Base-by-base conservation (phyloP, 768 basidiomycete species). In the Tricholoma bakamatsutake region DNA sequence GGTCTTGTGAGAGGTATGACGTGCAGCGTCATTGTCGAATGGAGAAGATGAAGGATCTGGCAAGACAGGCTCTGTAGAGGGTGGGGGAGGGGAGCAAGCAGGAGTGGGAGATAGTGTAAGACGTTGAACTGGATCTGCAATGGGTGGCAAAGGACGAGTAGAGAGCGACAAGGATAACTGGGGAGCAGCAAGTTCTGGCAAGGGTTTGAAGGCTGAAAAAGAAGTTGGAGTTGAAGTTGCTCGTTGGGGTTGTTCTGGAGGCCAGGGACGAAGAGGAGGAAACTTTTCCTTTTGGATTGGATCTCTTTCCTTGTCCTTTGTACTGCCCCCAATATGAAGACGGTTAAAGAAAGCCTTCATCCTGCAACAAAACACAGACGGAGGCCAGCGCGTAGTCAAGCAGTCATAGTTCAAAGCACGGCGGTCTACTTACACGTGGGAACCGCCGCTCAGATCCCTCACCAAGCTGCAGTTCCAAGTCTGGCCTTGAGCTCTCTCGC, bases 281-380 rank as follows among this genome's bases (percentile, higher is more conserved):
- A 87, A 80, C 71, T 85, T 86, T 73, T 86, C 84, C 71, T 80
- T 84, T 21, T 69, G 64, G 66, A 62, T 33, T 57, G 48, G 53
- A 60, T 64, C 81, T 64, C 76, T 81, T 64, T 85, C 82, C 71
- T 82, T 88, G 64, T 87, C 81, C 70, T 84, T 87, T 65, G 77
- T 71, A 61, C 79, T 80, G 51, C 78, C 79, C 54, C 82, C 81
- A 63, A 84, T 71, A 66, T 89, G 88, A 62, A 92, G 74, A 66
- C 89, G 82, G 67, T 81, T 80, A 70, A 92, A 81, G 63, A 92
- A 87, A 43, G 90, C 90, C 79, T 90, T 92, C 90, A 93, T 93
- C 69, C 13, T 48, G 21, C 39, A 24, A 24, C 2, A n/a, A 3
- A 24, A 24, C 21, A 24, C 21, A 24, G 3, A 24, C 2, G 21